phyloP scores from a whole-genome alignment of 495 filamentous ascomycete genomes.

The Neurospora sp. region DNA sequence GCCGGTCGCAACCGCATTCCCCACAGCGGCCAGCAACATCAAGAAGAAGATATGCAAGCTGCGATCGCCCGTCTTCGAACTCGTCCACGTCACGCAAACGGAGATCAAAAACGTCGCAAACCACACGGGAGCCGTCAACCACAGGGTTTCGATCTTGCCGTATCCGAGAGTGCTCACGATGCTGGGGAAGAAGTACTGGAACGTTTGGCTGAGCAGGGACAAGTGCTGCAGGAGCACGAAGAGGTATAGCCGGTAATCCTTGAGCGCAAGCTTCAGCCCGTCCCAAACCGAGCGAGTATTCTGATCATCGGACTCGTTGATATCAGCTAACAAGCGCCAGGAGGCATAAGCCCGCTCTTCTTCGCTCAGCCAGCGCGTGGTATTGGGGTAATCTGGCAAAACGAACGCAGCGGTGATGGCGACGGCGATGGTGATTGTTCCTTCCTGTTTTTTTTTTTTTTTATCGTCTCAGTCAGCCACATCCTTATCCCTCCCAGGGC shows the following conservation, averaged over 20 bases:
- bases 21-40: constrained; percentile 35
- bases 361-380: constrained; percentile 32
- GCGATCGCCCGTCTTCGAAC: constrained; percentile 29
- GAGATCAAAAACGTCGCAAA: constrained; percentile 25
- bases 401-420: constrained; percentile 28
- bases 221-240: constrained; percentile 37
- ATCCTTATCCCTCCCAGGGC: background rate
- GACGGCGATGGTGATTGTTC: constrained; percentile 29
- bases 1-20: constrained; percentile 38
- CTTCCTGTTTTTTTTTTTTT: constrained; percentile 14
- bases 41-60: constrained; percentile 34
- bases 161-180: constrained; percentile 44
- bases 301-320: constrained; percentile 27
- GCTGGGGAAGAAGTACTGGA: constrained; percentile 46
- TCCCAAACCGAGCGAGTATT: constrained; percentile 20
- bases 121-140: constrained; percentile 44
- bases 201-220: constrained; percentile 31
- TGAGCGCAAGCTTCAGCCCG: constrained; percentile 27
- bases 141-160: constrained; percentile 38
- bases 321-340: constrained; percentile 31
- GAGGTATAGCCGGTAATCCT: constrained; percentile 34
- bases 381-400: constrained; percentile 35
- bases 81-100: constrained; percentile 27
- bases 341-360: constrained; percentile 32
- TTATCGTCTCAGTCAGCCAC: background rate